Conservation (phyloP, 2,329 filamentous ascomycete species). For the Tolypocladium album region DNA sequence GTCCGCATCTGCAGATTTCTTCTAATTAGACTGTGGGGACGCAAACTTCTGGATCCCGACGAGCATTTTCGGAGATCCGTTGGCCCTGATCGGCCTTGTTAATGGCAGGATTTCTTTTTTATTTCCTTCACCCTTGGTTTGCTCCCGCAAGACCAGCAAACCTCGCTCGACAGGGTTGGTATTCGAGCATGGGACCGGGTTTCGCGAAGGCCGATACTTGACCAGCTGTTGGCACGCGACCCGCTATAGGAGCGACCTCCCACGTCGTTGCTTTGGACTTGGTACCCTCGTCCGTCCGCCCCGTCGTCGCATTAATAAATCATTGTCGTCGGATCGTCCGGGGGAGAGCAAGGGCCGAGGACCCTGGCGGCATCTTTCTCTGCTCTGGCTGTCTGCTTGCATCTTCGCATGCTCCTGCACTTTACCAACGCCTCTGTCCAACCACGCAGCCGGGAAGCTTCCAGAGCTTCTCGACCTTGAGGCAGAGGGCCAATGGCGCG, state of each 20-base stretch:
- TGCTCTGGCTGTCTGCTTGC: not conserved
- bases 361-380: not conserved
- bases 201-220: not conserved
- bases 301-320: not conserved
- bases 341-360: constrained; percentile 1
- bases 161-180: not conserved
- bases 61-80: constrained; percentile 1
- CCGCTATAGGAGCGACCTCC: constrained; percentile 1
- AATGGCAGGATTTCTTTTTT: constrained; percentile 1
- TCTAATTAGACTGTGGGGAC: constrained; percentile 11
- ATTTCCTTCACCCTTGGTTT: not conserved
- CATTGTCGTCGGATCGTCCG: not conserved
- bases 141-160: not conserved
- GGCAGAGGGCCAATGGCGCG: constrained; percentile 24
- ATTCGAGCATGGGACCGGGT: not conserved
- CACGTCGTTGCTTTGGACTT: not conserved
- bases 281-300: not conserved
- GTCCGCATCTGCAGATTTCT: constrained; percentile 10
- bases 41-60: not conserved
- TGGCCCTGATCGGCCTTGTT: not conserved
- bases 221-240: not conserved
- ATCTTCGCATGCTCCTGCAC: not conserved
- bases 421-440: not conserved
- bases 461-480: not conserved
- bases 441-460: constrained; percentile 2